phyloP scores from a whole-genome alignment of 108 stramenopile species.

The Hondaea fermentalgiana region DNA sequence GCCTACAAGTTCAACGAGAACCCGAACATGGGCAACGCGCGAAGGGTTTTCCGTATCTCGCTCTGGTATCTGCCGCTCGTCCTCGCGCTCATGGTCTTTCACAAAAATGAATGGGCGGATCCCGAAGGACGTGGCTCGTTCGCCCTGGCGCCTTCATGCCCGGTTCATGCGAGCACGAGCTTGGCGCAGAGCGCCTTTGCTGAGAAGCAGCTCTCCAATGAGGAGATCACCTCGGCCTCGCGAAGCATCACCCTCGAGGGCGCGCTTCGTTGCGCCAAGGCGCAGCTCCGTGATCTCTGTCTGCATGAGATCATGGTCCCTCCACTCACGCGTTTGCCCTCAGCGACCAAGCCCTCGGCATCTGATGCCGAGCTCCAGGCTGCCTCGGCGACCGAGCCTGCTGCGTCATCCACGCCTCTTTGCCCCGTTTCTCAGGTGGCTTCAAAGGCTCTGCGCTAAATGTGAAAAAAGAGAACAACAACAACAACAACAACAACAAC shows the following conservation, averaged over 20 bases:
- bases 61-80: constrained; percentile 92
- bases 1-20: constrained; percentile 70
- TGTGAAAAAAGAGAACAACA: too few relatives aligned
- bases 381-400: neutral
- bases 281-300: neutral
- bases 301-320: neutral
- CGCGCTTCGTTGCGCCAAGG: neutral
- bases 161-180: neutral
- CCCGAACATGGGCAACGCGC: constrained; percentile 78
- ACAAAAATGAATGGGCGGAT: constrained; percentile 51
- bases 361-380: neutral
- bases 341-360: neutral
- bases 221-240: neutral
- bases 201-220: neutral
- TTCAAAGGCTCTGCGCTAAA: neutral
- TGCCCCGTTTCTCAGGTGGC: neutral
- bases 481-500: too few relatives aligned
- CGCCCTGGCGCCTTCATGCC: neutral
- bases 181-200: neutral
- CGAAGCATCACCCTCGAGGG: neutral
- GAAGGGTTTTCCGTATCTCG: constrained; percentile 81
- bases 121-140: neutral
- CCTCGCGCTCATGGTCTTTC: constrained; percentile 81
- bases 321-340: neutral
- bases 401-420: neutral